A percentile compares a stretch with the other conserved stretches of the same genome.
Conservation (phyloP, 306 rosid species). For the Sindora glabra region DNA sequence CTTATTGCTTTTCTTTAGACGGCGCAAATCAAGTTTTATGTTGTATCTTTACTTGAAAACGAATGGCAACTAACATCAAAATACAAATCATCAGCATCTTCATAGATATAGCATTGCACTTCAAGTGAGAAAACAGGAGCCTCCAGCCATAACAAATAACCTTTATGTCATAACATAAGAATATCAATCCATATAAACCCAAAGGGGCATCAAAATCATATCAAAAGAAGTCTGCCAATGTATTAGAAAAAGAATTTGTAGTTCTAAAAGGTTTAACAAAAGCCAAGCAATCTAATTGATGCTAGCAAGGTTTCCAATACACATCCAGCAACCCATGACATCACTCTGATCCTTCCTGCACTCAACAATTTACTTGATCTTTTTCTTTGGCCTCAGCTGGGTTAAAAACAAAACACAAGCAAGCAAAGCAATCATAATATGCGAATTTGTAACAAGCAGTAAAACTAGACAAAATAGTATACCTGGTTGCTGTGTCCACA, state of each 20-base stretch:
- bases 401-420: not conserved
- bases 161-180: conserved; percentile 4
- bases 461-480: not conserved
- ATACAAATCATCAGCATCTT: too few species aligned
- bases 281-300: conserved; percentile 7
- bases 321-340: conserved; percentile 17
- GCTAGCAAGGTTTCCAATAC: conserved; percentile 2
- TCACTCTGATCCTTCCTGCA: not conserved
- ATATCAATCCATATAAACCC: not conserved
- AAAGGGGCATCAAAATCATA: not conserved
- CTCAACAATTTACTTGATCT: conserved; percentile 68
- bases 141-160: not conserved
- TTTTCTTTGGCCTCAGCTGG: conserved; percentile 99
- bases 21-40: too few species aligned
- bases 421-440: not conserved
- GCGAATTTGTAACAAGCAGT: not conserved
- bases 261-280: not conserved
- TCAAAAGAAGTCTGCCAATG: not conserved
- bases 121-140: too few species aligned
- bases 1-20: too few species aligned
- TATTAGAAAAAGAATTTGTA: not conserved
- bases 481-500: conserved; percentile 99
- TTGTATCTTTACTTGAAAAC: too few species aligned
- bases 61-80: too few species aligned
- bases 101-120: too few species aligned